Conservation (phyloP, 495 filamentous ascomycete genomes). For the Daldinia grandis region DNA sequence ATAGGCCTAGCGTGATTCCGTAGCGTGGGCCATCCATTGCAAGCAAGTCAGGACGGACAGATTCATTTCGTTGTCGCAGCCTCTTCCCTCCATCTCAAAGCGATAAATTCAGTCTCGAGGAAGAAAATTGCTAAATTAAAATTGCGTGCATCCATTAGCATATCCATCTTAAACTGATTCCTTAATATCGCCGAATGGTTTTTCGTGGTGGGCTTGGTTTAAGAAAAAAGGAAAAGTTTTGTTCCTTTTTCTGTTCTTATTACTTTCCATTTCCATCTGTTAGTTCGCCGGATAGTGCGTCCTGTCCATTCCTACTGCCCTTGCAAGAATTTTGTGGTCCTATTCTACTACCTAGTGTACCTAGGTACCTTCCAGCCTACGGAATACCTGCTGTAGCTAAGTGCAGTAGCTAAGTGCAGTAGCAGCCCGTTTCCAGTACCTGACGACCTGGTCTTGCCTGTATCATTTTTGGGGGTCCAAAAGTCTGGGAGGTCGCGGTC, state of each 20-base stretch:
- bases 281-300: neutral
- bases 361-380: conserved; percentile 3
- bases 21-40: conserved; percentile 32
- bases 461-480: neutral
- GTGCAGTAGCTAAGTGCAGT: neutral
- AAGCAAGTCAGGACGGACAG: conserved; percentile 16
- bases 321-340: conserved; percentile 29
- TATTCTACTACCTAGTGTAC: too few species aligned
- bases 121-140: conserved; percentile 17
- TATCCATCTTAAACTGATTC: conserved; percentile 8
- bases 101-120: conserved; percentile 5
- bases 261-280: conserved; percentile 4
- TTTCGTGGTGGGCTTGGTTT: conserved; percentile 14
- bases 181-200: conserved; percentile 8
- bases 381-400: conserved; percentile 1
- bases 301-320: conserved; percentile 10
- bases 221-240: neutral
- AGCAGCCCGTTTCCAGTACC: neutral
- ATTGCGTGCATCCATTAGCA: conserved; percentile 17
- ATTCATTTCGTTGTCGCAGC: conserved; percentile 15
- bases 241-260: conserved; percentile 15
- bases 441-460: neutral
- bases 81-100: conserved; percentile 21
- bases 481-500: conserved; percentile 32
- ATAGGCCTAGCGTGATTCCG: neutral